A percentile compares a stretch with the other conserved stretches of the same genome.
Conservation (phyloP, 2,329 filamentous ascomycete species). For the Tolypocladium capitatum region DNA sequence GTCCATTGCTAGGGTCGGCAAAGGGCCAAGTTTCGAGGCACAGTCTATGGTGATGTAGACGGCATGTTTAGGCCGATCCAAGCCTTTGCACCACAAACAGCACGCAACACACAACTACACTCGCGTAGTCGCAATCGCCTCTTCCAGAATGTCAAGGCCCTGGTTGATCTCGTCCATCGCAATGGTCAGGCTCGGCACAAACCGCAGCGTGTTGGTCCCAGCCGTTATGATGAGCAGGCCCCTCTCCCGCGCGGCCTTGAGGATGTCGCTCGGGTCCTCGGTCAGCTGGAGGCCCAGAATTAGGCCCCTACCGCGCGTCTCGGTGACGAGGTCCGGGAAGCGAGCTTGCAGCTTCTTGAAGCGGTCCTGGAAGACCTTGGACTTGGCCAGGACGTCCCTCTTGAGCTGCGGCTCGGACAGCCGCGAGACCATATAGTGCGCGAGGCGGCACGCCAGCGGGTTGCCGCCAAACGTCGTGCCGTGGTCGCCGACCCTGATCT, state of each 20-base stretch:
- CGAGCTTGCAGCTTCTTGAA: conserved; percentile 33
- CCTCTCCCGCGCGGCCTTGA: conserved; percentile 76
- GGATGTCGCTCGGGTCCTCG: conserved; percentile 56
- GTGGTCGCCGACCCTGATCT: conserved; percentile 57
- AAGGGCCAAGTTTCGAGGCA: no score
- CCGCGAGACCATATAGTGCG: conserved; percentile 70
- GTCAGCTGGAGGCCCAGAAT: conserved; percentile 78
- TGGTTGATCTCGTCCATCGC: conserved; percentile 67
- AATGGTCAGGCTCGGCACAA: conserved; percentile 79
- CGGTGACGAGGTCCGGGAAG: conserved; percentile 58
- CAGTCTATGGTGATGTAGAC: no score
- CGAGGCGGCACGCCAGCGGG: conserved; percentile 71
- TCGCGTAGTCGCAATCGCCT: conserved; percentile 40
- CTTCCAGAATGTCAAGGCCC: conserved; percentile 62
- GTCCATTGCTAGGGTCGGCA: no score
- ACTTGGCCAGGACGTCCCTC: conserved; percentile 54
- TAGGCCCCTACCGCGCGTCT: conserved; percentile 71
- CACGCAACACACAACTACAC: conserved; percentile 4
- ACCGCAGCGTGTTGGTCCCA: conserved; percentile 80
- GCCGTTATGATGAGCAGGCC: conserved; percentile 86
- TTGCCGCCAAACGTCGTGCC: conserved; percentile 93
- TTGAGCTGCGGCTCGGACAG: conserved; percentile 62
- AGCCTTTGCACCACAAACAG: not conserved
- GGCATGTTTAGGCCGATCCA: no score
- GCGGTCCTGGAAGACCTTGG: conserved; percentile 31